Conservation (phyloP, 805 yeast genomes). For the Candida wancherniae region DNA sequence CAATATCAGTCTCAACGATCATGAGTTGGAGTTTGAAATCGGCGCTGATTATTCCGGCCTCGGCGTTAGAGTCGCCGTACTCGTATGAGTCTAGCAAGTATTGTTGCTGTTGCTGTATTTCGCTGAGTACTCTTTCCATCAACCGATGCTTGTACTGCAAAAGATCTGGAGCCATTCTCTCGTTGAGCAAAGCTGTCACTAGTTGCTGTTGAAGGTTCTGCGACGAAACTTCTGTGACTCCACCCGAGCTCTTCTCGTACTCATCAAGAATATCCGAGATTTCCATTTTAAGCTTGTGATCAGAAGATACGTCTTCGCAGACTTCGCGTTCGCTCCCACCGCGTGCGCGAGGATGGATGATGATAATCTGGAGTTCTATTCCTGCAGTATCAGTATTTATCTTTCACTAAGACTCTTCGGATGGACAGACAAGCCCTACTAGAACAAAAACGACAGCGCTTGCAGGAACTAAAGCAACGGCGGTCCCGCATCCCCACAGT, state of each 20-base stretch:
- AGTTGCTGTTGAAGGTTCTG: slow-evolving; percentile 38
- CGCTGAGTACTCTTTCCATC: slow-evolving; percentile 50
- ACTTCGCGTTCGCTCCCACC: neutral
- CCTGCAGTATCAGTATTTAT: slow-evolving; percentile 14
- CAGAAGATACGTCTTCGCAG: neutral
- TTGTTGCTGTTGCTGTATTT: slow-evolving; percentile 68
- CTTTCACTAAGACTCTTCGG: neutral
- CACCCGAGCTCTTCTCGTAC: slow-evolving; percentile 40
- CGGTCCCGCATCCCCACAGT: slow-evolving; percentile 14
- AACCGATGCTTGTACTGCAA: slow-evolving; percentile 64
- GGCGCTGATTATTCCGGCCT: slow-evolving; percentile 21
- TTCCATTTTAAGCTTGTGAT: slow-evolving; percentile 35
- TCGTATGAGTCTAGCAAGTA: slow-evolving; percentile 73
- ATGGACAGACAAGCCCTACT: slow-evolving; percentile 36
- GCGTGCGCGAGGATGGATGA: neutral
- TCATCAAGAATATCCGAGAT: slow-evolving; percentile 69
- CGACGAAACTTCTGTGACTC: slow-evolving; percentile 3
- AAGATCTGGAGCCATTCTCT: slow-evolving; percentile 83
- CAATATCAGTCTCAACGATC: slow-evolving; percentile 88
- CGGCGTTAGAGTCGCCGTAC: slow-evolving; percentile 51
- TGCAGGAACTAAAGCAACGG: slow-evolving; percentile 23
- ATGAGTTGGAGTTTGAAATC: slow-evolving; percentile 75
- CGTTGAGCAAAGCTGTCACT: slow-evolving; percentile 71
- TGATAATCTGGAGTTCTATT: neutral
- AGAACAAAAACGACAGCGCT: slow-evolving; percentile 38